Percentiles rank a stretch among this genome's conserved stretches.
Conservation (phyloP, 2,329 filamentous ascomycete genomes). For the Mollisiaceae sp. region DNA sequence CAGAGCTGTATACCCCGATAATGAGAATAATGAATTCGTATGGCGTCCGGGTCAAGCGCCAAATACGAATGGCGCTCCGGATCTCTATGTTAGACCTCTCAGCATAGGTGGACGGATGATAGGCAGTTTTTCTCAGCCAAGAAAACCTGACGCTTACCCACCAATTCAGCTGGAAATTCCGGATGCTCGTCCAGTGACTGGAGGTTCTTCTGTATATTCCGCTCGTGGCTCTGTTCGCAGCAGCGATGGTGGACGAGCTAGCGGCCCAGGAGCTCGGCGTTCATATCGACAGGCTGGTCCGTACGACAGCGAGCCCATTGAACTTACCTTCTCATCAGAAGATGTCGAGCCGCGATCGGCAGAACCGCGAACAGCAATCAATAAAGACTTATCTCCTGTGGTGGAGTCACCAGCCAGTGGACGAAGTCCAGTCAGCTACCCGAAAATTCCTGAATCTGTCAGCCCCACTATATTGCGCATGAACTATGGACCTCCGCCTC, state of each 20-base stretch:
- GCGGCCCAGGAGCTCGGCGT: slow-evolving; percentile 6
- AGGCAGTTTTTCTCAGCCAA: slow-evolving; percentile 36
- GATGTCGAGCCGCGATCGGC: slow-evolving; percentile 27
- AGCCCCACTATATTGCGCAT: slow-evolving; percentile 27
- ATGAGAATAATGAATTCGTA: slow-evolving; percentile 13
- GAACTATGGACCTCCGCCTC: slow-evolving; percentile 23
- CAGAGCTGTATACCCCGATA: slow-evolving; percentile 21
- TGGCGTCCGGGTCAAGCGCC: slow-evolving; percentile 25
- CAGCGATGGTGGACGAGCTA: slow-evolving; percentile 15
- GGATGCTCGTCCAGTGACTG: slow-evolving; percentile 16
- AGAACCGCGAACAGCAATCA: slow-evolving; percentile 15
- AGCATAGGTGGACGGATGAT: slow-evolving; percentile 19
- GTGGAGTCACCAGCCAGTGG: slow-evolving; percentile 39
- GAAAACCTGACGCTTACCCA: slow-evolving; percentile 28
- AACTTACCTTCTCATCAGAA: slow-evolving; percentile 15
- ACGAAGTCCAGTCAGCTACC: slow-evolving; percentile 38
- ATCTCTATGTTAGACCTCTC: slow-evolving; percentile 29
- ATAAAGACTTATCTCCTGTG: slow-evolving; percentile 38
- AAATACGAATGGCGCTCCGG: slow-evolving; percentile 12
- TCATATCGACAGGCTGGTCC: slow-evolving; percentile 34
- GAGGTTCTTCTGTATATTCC: slow-evolving; percentile 29
- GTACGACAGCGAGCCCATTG: slow-evolving; percentile 28
- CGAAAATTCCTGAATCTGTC: slow-evolving; percentile 36
- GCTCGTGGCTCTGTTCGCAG: slow-evolving; percentile 20
- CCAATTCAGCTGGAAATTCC: slow-evolving; percentile 21